Conservation (phyloP, 768 basidiomycete genomes). For the Filobasidium floriforme region DNA sequence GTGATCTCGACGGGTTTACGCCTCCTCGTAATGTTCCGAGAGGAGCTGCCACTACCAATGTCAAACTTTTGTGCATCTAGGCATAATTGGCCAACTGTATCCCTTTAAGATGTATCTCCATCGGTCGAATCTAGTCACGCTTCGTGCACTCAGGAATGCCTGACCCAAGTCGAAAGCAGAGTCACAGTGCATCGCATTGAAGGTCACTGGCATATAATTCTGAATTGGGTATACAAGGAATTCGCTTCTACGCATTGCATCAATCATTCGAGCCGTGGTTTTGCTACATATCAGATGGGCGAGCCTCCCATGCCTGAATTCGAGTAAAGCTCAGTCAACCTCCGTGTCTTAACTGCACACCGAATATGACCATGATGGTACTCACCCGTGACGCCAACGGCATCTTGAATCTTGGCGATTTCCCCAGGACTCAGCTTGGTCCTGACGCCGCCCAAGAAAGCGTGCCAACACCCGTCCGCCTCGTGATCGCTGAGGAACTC, state of each 20-base stretch:
- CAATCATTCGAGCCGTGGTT: not conserved
- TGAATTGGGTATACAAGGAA: not conserved
- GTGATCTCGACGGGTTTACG: not conserved
- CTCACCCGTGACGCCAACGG: slow-evolving; percentile 67
- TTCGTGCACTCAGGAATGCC: too few species aligned
- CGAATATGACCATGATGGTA: not conserved
- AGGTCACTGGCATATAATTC: too few species aligned
- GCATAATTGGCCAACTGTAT: too few species aligned
- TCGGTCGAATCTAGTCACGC: too few species aligned
- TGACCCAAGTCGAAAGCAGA: too few species aligned
- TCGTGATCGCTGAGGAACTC: slow-evolving; percentile 62
- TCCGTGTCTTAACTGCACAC: not conserved
- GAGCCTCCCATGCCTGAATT: slow-evolving; percentile 17
- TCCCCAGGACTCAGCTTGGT: slow-evolving; percentile 70
- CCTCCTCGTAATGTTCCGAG: too few species aligned
- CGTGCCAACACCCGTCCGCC: slow-evolving; percentile 68
- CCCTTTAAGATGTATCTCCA: too few species aligned
- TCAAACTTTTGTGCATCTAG: too few species aligned
- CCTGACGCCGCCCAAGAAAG: slow-evolving; percentile 75
- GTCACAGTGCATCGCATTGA: too few species aligned
- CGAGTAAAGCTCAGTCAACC: not conserved
- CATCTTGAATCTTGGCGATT: slow-evolving; percentile 85
- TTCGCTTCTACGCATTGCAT: not conserved
- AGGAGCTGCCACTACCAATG: too few species aligned
- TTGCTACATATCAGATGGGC: slow-evolving; percentile 1